Evolutionary conservation across 2,329 filamentous ascomycete genomes (phyloP), one percentile per base, ranked within the genome.

Genomic region (Dactylellina haptotyla): DNA sequence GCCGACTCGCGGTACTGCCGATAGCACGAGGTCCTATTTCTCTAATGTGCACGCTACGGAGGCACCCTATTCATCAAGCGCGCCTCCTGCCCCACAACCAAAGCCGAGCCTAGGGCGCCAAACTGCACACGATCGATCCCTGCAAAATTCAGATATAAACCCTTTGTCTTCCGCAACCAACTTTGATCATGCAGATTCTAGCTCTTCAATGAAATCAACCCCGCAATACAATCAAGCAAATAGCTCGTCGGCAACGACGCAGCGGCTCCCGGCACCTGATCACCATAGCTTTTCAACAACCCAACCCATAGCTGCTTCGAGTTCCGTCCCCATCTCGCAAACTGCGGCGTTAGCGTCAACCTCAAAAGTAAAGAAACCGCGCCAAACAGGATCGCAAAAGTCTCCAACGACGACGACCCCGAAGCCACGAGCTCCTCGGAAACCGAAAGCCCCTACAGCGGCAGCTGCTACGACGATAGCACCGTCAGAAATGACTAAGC

Each of bases 221-320:
- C 43, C 53, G 41, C 66, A 71, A 26, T 61, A 66, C 23, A 61
- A 66, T 8, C 59, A 61, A 16, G 20, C 45, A 14, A 54, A 73
- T 51, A 32, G 20, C n/a, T 23, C 50, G 20, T n/a, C 18, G 12
- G 56, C 51, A 12, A 5, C 16, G 14, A n/a, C 45, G 6, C 41
- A 65, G 16, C 18, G 25, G 3, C 51, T 43, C 12, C 16, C 16
- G 0, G 10, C 59, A 10, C 32, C 23, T 9, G 41, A 34, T 18
- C 16, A 39, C 20, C 30, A 20, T 12, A 34, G 3, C 25, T 20
- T 18, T n/a, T 46, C 58, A 23, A 26, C 67, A 26, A 4, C 54
- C 14, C 67, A 45, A 12, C 46, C 16, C 23, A n/a, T 18, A 25
- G 4, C 28, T 16, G 12, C 14, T 26, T 6, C 51, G 5, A 20